These are phyloP conservation scores for Aspergillus flavus DNA, from an alignment of 2,329 filamentous ascomycete genomes.

Conservation along the genomic window DNA sequence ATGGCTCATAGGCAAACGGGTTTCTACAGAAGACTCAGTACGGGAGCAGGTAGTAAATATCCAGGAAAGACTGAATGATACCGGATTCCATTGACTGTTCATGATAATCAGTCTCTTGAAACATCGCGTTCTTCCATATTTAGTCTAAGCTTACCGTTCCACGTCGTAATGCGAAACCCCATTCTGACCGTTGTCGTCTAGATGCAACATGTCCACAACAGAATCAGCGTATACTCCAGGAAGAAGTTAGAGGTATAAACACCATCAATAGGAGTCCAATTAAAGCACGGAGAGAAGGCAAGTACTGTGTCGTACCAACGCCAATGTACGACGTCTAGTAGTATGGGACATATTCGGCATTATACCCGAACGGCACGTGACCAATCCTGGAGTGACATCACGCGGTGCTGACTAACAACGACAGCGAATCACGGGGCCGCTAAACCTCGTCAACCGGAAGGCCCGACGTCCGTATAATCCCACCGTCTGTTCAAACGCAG, in stretches of 20 bases:
- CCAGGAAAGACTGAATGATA: constrained; percentile 32
- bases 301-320: background rate
- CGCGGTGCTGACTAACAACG: constrained; percentile 22
- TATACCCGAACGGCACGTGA: constrained; percentile 19
- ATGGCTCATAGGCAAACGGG: constrained; percentile 82
- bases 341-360: background rate
- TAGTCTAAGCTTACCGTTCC: constrained; percentile 67
- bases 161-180: constrained; percentile 79
- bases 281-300: background rate
- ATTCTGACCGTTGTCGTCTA: constrained; percentile 49
- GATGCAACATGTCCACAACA: constrained; percentile 17
- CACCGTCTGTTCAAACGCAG: constrained; percentile 22
- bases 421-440: constrained; percentile 34
- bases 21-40: constrained; percentile 57
- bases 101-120: constrained; percentile 27
- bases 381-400: constrained; percentile 27
- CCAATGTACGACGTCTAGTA: background rate
- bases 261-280: background rate
- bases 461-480: constrained; percentile 29
- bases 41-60: background rate
- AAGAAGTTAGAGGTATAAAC: background rate
- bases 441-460: constrained; percentile 30
- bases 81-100: constrained; percentile 77
- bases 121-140: background rate
- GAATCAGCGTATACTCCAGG: background rate